A percentile compares a stretch with the other conserved stretches of the same genome.
phyloP scores from a whole-genome alignment of 2,329 filamentous ascomycete genomes.

The Epichloe hybrida region DNA sequence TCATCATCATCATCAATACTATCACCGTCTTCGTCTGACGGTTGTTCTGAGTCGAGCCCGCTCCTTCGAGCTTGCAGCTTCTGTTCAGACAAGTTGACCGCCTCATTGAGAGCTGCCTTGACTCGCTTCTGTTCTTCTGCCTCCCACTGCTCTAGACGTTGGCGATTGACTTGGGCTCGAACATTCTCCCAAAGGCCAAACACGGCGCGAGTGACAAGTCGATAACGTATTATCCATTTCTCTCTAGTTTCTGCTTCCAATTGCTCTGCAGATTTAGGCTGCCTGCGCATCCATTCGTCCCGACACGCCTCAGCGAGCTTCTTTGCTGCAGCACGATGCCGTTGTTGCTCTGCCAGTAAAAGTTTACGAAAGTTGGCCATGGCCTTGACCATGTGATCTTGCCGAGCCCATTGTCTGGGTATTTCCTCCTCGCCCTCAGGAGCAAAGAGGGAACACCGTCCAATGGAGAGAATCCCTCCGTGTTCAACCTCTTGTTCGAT shows the following conservation, averaged over 20 bases:
- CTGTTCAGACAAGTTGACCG: conserved; percentile 56
- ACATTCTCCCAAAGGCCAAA: conserved; percentile 52
- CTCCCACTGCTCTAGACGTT: conserved; percentile 48
- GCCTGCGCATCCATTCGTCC: conserved; percentile 59
- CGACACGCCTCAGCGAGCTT: conserved; percentile 64
- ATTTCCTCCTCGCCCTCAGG: conserved; percentile 63
- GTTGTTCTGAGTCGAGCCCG: conserved; percentile 38
- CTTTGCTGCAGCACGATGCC: conserved; percentile 67
- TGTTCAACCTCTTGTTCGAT: conserved; percentile 61
- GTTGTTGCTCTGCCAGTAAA: conserved; percentile 63
- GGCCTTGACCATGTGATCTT: conserved; percentile 72
- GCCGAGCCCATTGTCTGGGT: conserved; percentile 68
- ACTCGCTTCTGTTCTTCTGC: conserved; percentile 49
- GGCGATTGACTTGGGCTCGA: conserved; percentile 44
- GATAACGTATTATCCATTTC: conserved; percentile 55
- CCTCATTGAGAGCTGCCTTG: conserved; percentile 58
- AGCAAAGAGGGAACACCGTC: conserved; percentile 57
- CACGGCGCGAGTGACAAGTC: conserved; percentile 48
- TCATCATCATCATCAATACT: conserved; percentile 29
- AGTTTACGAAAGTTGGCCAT: conserved; percentile 69
- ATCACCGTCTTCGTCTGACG: conserved; percentile 25
- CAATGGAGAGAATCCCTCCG: conserved; percentile 60
- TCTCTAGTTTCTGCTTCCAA: conserved; percentile 65
- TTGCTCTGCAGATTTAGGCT: conserved; percentile 67
- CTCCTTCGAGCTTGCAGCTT: conserved; percentile 50